These are phyloP conservation scores for Thalassiosira profunda DNA, from an alignment of 108 stramenopile genomes.

Conservation along the genomic window DNA sequence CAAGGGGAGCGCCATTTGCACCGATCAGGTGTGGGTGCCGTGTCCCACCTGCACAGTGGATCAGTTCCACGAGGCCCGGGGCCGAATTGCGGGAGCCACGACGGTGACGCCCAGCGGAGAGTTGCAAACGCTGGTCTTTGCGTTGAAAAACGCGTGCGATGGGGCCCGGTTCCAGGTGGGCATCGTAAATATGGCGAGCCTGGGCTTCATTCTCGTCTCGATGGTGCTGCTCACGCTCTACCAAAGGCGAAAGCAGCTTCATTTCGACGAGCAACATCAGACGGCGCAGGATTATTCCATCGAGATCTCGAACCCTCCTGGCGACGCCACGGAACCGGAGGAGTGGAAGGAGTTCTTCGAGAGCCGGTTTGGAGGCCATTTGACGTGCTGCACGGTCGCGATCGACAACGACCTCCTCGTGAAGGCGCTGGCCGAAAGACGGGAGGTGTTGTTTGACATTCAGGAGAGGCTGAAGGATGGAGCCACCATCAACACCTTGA, in stretches of 20 bases:
- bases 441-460: constrained; percentile 62
- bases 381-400: constrained; percentile 81
- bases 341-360: constrained; percentile 88
- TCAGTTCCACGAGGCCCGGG: constrained; percentile 32
- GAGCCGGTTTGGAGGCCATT: constrained; percentile 59
- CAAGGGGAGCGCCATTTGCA: constrained; percentile 71
- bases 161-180: constrained; percentile 50
- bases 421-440: constrained; percentile 71
- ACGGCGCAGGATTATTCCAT: constrained; percentile 95
- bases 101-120: constrained; percentile 34
- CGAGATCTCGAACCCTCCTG: constrained; percentile 79
- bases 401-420: constrained; percentile 88
- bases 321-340: constrained; percentile 81
- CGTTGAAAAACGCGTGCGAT: constrained; percentile 66
- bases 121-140: constrained; percentile 55
- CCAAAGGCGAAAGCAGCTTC: constrained; percentile 60
- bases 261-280: constrained; percentile 88
- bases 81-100: constrained; percentile 37
- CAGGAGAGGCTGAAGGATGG: constrained; percentile 67
- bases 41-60: constrained; percentile 43
- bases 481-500: constrained; percentile 50
- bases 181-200: constrained; percentile 65
- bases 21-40: constrained; percentile 63
- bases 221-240: constrained; percentile 51
- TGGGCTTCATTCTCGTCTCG: constrained; percentile 58